Percentiles rank a stretch among this genome's conserved stretches.
These are phyloP conservation scores for Colletotrichum orchidophilum DNA, from an alignment of 2,329 filamentous ascomycete species.

Conservation along the genomic window DNA sequence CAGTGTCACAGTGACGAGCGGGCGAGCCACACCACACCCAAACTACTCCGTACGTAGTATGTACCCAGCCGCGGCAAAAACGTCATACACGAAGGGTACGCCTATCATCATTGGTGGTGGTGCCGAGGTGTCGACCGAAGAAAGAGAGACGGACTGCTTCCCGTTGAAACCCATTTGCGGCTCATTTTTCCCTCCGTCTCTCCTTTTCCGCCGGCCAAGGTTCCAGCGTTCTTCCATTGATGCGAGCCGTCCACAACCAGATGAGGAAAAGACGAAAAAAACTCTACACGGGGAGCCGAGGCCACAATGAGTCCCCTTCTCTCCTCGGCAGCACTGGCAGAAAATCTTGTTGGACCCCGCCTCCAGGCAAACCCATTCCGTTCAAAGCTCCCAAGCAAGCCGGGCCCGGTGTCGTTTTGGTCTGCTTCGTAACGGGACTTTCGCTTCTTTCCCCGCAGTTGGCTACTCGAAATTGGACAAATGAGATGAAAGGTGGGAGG, in stretches of 20 bases:
- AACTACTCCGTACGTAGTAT: too few species aligned
- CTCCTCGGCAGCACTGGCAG: neutral
- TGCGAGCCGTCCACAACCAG: neutral
- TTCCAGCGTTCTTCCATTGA: neutral
- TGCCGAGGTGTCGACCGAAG: neutral
- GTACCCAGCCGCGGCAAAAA: slow-evolving; percentile 23
- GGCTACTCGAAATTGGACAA: slow-evolving; percentile 14
- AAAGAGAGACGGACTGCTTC: neutral
- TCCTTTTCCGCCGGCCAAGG: neutral
- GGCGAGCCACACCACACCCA: slow-evolving; percentile 16
- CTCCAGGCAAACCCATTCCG: neutral
- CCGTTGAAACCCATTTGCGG: neutral
- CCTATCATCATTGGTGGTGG: slow-evolving; percentile 14
- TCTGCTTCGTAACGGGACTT: slow-evolving; percentile 11
- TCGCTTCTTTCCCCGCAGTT: slow-evolving; percentile 31
- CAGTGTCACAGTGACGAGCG: slow-evolving; percentile 27
- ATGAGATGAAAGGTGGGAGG: slow-evolving; percentile 20
- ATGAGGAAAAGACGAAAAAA: neutral
- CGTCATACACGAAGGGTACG: slow-evolving; percentile 28
- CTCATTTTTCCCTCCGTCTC: neutral
- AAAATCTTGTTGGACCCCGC: neutral
- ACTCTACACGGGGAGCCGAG: neutral
- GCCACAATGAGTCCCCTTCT: neutral
- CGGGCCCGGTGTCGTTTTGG: neutral
- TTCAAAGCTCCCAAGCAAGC: neutral